Percentiles rank a stretch among this genome's conserved stretches.
phyloP scores from a whole-genome alignment of 345 rosid genomes.

The Gossypium raimondii region DNA sequence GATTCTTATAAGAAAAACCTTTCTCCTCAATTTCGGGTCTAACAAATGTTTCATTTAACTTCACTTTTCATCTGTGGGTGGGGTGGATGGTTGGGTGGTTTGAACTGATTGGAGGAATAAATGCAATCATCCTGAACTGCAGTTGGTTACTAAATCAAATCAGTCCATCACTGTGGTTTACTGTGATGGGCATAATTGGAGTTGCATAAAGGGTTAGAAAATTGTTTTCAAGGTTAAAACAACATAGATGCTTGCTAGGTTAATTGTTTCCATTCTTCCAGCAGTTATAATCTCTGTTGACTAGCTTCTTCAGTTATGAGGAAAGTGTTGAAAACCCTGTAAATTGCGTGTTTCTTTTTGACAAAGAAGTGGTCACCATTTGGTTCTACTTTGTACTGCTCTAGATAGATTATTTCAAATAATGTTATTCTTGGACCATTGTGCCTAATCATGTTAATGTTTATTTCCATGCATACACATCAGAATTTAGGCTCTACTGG shows the following conservation, averaged over 20 bases:
- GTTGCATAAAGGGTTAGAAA: not conserved
- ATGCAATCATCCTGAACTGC: not conserved
- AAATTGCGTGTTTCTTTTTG: not conserved
- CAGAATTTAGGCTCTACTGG: not conserved
- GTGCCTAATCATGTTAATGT: not conserved
- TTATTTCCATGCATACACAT: not conserved
- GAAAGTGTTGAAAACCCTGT: not conserved
- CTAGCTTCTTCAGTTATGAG: not conserved
- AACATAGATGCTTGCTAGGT: not conserved
- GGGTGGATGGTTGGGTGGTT: not conserved
- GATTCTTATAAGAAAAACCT: not conserved
- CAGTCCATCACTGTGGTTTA: not conserved
- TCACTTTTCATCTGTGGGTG: not conserved
- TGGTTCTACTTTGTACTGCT: not conserved
- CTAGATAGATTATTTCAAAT: not conserved
- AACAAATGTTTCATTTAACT: not conserved
- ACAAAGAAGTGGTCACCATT: not conserved
- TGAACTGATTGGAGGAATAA: slow-evolving; percentile 8
- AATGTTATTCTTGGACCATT: slow-evolving; percentile 10
- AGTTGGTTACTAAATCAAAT: not conserved
- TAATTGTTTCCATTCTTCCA: not conserved
- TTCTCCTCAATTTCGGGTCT: not conserved
- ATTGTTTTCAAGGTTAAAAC: not conserved
- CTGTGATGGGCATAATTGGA: not conserved
- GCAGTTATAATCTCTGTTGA: not conserved